Evolutionary conservation across 345 rosid genomes (phyloP), one percentile per base, ranked within the genome.

Genomic region (Eucalyptus guilfoylei): DNA sequence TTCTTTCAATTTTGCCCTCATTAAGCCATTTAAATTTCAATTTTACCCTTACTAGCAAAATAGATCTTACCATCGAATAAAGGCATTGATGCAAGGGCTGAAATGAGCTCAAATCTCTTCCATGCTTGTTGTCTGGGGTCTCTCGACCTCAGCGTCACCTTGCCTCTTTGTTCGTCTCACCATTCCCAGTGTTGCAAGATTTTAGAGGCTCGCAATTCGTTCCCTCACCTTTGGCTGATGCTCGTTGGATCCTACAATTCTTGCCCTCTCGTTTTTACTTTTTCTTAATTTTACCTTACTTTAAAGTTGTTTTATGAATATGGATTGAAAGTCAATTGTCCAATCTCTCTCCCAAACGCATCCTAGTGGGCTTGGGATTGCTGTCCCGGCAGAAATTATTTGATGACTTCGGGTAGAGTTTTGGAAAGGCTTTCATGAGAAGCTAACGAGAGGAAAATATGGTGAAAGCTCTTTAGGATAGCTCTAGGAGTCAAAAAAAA

Each of bases 111-210:
- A 32, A 10, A 34, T 69, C 24, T 69, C 42, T 34, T 5, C 4
- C 9, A 3, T 5, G 7, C 80, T 3, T 16, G 13, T 32, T 40
- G 4, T 23, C 2, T 9, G 13, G 42, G 44, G 23, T 34, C 80
- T 34, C 24, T 32, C 14, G 3, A 37, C 81, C 81, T 37, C 45
- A 2, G 0, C 1, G 1, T 72, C 81, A 1, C 3, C 3, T 6
- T 37, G 83, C 47, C 45, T 37, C 47, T 11, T 21, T 37, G 8
- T 44, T 76, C 28, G 3, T 37, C 83, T 76, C 14, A 13, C 28
- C 28, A 6, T 21, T 76, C 28, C 28, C 1, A 21, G 44, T 45
- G 28, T 76, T 17, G 14, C 28, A 37, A 76, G 28, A 37, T 40
- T 69, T 69, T 5, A 11, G 13, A 69, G 80, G 80, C 80, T 19